Base-by-base conservation (phyloP, 139 green algal genomes). In the Closterium sp. region DNA sequence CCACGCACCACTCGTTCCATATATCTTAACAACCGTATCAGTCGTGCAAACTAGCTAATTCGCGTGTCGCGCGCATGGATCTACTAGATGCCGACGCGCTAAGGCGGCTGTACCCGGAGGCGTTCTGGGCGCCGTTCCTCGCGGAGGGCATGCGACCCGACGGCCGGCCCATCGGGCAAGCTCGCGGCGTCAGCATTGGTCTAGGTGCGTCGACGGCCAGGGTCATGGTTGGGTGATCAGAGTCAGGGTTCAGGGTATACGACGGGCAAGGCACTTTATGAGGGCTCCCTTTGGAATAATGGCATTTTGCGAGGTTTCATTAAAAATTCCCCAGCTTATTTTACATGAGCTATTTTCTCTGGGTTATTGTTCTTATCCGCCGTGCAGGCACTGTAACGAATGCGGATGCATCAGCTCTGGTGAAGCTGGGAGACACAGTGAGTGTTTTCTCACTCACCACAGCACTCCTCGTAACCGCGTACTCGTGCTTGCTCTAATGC, bases 391-490 rank as follows among this genome's bases (percentile, higher is more conserved):
- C 95, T 2, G 93, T 98, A 31, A 92, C 88, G 34, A 95, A 92
- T n/a, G 96, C 95, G 22, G 95, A 98, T 89, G 96, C 94, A 70
- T 98, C 96, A 2, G 96, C 96, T 0, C 91, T 98, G 0, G 95
- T 96, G 31, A 97, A 97, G 85, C 89, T 97, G 4, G 96, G 97
- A 24, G 92, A 91, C 86, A 97, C 95, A 19, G 31, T 91, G 32
- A 73, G 50, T 73, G 45, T 4, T 38, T 38, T 38, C 32, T 38
- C 32, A 38, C 32, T 38, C 32, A 38, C 32, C 32, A 38, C 32
- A 38, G 32, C 32, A 38, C 32, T 38, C 32, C 32, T 38, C 32
- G 1, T 22, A 24, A 73, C 50, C 50, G 50, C 24, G 50, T 3
- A 73, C 50, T 24, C 50, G 17, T 73, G 50, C 50, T 73, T 73